Evolutionary conservation across 192 early-diverging fungal genomes (phyloP), one percentile per base, ranked within the genome.

Genomic region (Phlyctochytrium planicorne): DNA sequence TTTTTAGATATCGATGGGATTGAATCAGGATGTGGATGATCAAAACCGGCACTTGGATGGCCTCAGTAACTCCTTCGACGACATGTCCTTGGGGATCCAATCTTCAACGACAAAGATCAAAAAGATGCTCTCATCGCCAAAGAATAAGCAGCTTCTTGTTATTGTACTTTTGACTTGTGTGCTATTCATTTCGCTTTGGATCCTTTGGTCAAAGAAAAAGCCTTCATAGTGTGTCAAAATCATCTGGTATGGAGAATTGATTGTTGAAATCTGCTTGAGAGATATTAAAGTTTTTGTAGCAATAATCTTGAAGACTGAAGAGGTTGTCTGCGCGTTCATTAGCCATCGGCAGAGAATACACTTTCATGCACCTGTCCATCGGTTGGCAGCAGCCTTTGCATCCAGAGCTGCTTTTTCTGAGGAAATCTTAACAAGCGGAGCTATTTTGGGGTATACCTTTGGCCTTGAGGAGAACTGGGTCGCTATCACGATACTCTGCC

Each of bases 251-350:
- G 30, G 84, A 77, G 67, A 95, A 94, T 23, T 85, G 78, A 14
- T 88, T 84, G 47, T 3, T 20, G 16, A 74, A 64, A 23, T 74
- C 61, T 36, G 50, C 53, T 3, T 20, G 40, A 47, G 20, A 86
- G 27, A 93, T 86, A 34, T 73, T 78, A 66, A 91, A 90, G 61
- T 87, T 90, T 56, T 89, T 82, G 40, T 78, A 69, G 70, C 86
- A 87, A 77, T 91, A 92, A 2, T 87, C 81, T 73, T 93, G 91
- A 24, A 95, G 79, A n/a, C 80, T 76, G 73, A 91, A 94, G 20
- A 94, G 87, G 57, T 95, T 94, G 30, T 93, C 92, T 78, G 76
- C 64, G 52, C 32, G 74, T 4, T 31, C 65, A 60, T 59, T 65
- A 53, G 40, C 32, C 59, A n/a, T n/a, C n/a, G n/a, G n/a, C n/a